Conservation (phyloP, 106 monocot genomes). For the Platanthera guangdongensis region DNA sequence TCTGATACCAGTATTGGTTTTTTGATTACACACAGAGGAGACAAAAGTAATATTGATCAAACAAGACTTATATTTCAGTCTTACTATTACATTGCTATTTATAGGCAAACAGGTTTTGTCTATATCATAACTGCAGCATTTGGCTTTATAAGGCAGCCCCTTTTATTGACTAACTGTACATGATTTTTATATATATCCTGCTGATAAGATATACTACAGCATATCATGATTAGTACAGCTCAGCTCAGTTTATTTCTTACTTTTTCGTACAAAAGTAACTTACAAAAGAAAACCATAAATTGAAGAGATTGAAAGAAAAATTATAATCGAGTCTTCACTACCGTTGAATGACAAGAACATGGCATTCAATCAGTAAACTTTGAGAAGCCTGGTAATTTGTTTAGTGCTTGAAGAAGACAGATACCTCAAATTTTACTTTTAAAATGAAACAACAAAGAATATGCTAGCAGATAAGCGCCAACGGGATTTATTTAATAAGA, state of each 20-base stretch:
- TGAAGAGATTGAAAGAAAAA: not conserved
- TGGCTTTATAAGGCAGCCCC: too few relatives aligned
- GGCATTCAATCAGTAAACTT: not conserved
- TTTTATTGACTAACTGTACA: too few relatives aligned
- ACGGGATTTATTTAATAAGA: not conserved
- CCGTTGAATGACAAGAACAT: not conserved
- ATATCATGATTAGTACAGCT: not conserved
- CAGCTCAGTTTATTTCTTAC: too few relatives aligned
- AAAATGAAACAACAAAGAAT: not conserved
- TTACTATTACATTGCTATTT: too few relatives aligned
- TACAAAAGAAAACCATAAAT: not conserved
- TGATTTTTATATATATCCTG: too few relatives aligned
- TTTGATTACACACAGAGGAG: too few relatives aligned
- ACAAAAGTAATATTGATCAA: too few relatives aligned
- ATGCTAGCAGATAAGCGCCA: not conserved
- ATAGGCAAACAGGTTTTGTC: too few relatives aligned
- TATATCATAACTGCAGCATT: too few relatives aligned
- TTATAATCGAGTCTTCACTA: not conserved
- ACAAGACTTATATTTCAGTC: too few relatives aligned
- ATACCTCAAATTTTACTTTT: not conserved
- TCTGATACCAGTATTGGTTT: too few relatives aligned
- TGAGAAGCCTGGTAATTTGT: not conserved
- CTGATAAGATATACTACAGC: too few relatives aligned
- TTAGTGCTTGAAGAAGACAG: not conserved
- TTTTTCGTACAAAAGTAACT: not conserved